Conservation (phyloP, 2,329 filamentous ascomycete genomes). For the Gaeumannomyces sp. region DNA sequence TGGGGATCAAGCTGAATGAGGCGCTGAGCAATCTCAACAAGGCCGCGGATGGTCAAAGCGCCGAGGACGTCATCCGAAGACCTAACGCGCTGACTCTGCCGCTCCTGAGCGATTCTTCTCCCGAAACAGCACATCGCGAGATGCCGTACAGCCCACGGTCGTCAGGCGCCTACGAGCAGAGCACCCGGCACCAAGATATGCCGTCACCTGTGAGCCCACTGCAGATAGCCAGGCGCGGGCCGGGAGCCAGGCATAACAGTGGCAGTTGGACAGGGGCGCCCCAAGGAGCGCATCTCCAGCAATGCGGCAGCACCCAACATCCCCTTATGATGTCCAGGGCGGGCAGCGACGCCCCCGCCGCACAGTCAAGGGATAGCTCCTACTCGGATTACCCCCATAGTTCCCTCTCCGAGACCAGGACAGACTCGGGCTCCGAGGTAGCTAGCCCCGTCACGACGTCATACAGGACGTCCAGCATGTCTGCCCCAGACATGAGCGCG, state of each 20-base stretch:
- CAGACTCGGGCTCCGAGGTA: conserved; percentile 9
- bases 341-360: no score
- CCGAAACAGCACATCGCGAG: neutral
- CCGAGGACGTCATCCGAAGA: neutral
- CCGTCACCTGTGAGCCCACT: neutral
- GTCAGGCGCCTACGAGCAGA: neutral
- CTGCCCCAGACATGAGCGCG: conserved; percentile 14
- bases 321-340: neutral
- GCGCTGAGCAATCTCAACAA: neutral
- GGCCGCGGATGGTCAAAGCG: neutral
- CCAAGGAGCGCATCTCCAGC: neutral
- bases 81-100: neutral
- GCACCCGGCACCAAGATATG: neutral
- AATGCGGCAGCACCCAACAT: neutral
- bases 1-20: neutral
- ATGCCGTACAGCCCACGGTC: neutral
- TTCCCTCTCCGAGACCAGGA: conserved; percentile 25
- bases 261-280: neutral
- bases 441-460: conserved; percentile 5
- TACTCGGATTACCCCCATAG: conserved; percentile 29
- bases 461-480: conserved; percentile 6
- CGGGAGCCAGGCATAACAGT: neutral
- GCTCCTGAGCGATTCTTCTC: neutral
- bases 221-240: neutral
- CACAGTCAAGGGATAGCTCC: conserved; percentile 22